Evolutionary conservation across 768 basidiomycete genomes (phyloP).

Genomic region (Lentinus tigrinus): DNA sequence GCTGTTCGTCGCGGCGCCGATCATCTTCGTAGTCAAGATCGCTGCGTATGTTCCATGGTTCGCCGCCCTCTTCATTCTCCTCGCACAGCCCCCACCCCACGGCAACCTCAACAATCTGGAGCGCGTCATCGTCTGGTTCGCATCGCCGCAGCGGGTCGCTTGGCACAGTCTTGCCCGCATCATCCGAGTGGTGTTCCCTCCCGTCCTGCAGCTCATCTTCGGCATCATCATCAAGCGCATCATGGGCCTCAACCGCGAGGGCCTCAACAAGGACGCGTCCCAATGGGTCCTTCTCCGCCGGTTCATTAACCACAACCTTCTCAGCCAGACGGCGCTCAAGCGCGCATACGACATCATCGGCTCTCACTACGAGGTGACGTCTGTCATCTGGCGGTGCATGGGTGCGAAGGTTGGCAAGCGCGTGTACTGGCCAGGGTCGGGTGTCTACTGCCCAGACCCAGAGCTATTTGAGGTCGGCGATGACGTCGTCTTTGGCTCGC

Average conservation of each 20-base stretch:
- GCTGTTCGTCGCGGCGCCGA: constrained; percentile 39
- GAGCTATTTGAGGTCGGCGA: constrained; percentile 49
- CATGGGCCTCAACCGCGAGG: constrained; percentile 40
- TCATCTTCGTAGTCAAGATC: constrained; percentile 35
- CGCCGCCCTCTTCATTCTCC: constrained; percentile 38
- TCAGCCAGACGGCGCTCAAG: constrained; percentile 38
- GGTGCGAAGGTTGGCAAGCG: constrained; percentile 49
- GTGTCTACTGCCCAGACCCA: constrained; percentile 45
- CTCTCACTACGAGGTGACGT: constrained; percentile 47
- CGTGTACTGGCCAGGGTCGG: constrained; percentile 50
- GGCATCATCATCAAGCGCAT: constrained; percentile 42
- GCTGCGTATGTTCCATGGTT: constrained; percentile 45
- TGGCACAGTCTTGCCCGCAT: constrained; percentile 42
- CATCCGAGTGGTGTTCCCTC: constrained; percentile 37
- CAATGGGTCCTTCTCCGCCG: constrained; percentile 36
- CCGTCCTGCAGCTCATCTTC: constrained; percentile 38
- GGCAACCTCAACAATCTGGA: constrained; percentile 36
- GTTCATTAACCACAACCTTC: constrained; percentile 38
- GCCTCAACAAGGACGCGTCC: constrained; percentile 24
- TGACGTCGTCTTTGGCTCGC: constrained; percentile 49
- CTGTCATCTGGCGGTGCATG: constrained; percentile 44
- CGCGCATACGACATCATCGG: constrained; percentile 43
- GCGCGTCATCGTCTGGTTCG: constrained; percentile 45
- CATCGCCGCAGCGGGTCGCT: constrained; percentile 39
- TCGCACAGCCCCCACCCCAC: constrained; percentile 24